These are phyloP conservation scores for Cladobotryum protrusum DNA, from an alignment of 2,329 filamentous ascomycete species.

Conservation along the genomic window DNA sequence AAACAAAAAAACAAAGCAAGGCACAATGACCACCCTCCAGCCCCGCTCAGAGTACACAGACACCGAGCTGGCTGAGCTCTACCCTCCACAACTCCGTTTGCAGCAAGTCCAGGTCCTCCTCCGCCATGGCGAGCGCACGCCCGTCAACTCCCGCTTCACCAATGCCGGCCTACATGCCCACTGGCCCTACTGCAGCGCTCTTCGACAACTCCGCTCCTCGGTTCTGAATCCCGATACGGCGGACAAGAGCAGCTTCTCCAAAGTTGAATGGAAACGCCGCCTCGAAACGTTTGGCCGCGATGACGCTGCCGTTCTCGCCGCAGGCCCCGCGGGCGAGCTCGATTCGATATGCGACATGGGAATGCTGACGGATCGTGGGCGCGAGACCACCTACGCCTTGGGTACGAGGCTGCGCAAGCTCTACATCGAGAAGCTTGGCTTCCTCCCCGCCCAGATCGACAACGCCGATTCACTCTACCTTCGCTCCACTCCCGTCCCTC, in stretches of 20 bases:
- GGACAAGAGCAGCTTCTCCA: conserved; percentile 30
- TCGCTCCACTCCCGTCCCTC: conserved; percentile 66
- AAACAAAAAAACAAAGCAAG: too few species aligned
- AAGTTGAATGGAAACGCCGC: conserved; percentile 59
- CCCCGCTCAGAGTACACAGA: conserved; percentile 71
- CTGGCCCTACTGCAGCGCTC: conserved; percentile 88
- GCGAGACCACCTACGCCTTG: conserved; percentile 63
- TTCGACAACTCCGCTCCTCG: conserved; percentile 57
- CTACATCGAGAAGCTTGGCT: conserved; percentile 68
- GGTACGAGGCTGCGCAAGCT: conserved; percentile 62
- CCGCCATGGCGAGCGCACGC: conserved; percentile 75
- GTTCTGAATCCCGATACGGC: conserved; percentile 36
- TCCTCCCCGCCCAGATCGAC: conserved; percentile 58
- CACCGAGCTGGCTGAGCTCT: conserved; percentile 74
- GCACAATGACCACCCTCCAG: conserved; percentile 67
- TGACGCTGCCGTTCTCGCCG: conserved; percentile 63
- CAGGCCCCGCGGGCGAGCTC: conserved; percentile 61
- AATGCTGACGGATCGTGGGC: conserved; percentile 69
- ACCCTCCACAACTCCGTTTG: conserved; percentile 72
- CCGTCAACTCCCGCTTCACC: conserved; percentile 81
- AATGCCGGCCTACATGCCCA: conserved; percentile 62
- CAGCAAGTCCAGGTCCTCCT: conserved; percentile 85
- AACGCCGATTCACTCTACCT: conserved; percentile 60
- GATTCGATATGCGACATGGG: conserved; percentile 76
- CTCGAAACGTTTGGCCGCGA: conserved; percentile 74